phyloP scores from a whole-genome alignment of 129 eudicot genomes.

The Calendula officinalis region DNA sequence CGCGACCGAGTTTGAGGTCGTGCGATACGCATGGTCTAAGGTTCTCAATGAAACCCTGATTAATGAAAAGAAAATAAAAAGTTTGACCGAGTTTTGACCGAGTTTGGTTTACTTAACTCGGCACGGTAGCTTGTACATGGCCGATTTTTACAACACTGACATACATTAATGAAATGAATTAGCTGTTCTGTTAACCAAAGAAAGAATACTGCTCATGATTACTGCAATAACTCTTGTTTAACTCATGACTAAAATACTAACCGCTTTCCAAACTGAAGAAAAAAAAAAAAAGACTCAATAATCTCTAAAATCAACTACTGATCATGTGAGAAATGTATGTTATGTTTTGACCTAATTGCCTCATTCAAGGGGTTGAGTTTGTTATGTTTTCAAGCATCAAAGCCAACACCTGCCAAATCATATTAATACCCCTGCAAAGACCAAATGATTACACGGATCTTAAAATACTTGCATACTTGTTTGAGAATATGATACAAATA shows the following conservation, averaged over 20 bases:
- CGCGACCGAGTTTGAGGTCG: too few species aligned
- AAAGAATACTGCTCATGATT: not conserved
- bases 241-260: not conserved
- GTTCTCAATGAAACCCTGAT: too few species aligned
- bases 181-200: not conserved
- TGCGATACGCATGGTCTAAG: too few species aligned
- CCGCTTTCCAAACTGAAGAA: not conserved
- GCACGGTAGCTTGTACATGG: too few species aligned
- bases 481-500: not conserved
- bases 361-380: not conserved
- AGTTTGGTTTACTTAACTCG: too few species aligned
- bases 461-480: not conserved
- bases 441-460: not conserved
- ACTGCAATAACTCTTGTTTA: not conserved
- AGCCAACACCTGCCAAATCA: not conserved
- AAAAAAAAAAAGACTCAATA: not conserved
- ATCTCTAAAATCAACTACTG: not conserved
- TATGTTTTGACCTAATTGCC: not conserved
- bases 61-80: too few species aligned
- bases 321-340: not conserved
- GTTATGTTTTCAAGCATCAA: conserved; percentile 24
- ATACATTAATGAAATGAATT: not conserved
- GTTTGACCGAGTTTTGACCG: too few species aligned
- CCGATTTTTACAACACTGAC: not conserved
- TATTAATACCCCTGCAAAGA: conserved; percentile 18